These are phyloP conservation scores for Neckera pumila DNA, from an alignment of 225 moss, liverwort and hornwort genomes.

Conservation along the genomic window DNA sequence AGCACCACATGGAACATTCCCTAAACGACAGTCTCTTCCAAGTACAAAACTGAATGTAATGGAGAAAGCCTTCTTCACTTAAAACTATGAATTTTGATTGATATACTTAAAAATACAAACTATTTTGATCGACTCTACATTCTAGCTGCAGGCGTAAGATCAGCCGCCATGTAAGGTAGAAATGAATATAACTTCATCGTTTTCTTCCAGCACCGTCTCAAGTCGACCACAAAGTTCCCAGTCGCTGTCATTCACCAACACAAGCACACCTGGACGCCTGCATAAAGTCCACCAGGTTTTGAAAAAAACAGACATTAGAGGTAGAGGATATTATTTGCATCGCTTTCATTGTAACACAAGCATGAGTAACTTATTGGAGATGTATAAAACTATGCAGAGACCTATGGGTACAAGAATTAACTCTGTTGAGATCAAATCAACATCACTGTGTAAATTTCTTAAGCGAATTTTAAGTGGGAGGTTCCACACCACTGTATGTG, in stretches of 20 bases:
- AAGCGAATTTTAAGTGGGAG: background rate
- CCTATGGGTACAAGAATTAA: background rate
- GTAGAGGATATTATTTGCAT: too few species aligned
- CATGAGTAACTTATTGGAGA: background rate
- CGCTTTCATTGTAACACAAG: background rate
- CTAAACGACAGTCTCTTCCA: rapidly evolving
- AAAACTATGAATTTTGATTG: background rate
- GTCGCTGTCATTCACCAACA: constrained; percentile 86
- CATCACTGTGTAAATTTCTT: background rate
- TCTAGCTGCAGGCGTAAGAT: background rate
- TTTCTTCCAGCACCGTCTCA: constrained; percentile 65
- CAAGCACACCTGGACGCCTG: constrained; percentile 88
- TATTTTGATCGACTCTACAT: background rate
- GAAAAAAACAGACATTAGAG: background rate
- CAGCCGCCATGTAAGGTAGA: constrained; percentile 83
- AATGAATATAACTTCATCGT: constrained; percentile 73
- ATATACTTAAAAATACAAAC: background rate
- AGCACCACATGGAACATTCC: background rate
- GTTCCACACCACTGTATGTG: background rate
- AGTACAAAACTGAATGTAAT: background rate
- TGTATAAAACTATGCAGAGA: background rate
- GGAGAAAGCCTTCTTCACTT: background rate
- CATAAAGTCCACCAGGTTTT: background rate
- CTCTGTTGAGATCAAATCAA: background rate
- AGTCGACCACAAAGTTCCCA: constrained; percentile 95